Conservation (phyloP, 257 asterid genomes). For the Solanum piurae region DNA sequence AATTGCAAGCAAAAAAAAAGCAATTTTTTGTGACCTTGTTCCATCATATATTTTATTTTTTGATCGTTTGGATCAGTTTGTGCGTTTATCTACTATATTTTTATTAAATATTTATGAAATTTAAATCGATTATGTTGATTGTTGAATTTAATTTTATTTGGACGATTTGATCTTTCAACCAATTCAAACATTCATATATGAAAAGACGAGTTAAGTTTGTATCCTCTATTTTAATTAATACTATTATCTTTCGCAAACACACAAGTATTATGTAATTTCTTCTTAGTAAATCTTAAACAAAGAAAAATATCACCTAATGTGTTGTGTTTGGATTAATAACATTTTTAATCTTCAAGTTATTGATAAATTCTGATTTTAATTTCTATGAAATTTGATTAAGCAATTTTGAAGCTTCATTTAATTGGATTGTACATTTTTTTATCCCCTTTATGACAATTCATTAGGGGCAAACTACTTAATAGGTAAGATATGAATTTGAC, state of each 20-base stretch:
- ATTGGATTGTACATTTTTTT: not conserved
- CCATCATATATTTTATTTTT: not conserved
- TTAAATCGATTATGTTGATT: not conserved
- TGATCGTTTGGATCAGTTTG: not conserved
- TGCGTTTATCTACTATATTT: not conserved
- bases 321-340: not conserved
- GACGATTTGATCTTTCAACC: not conserved
- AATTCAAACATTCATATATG: not conserved
- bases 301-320: not conserved
- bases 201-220: not conserved
- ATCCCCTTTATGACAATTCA: not conserved
- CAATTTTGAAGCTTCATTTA: not conserved
- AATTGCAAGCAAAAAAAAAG: not conserved
- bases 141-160: not conserved
- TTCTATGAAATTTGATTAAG: not conserved
- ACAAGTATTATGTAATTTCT: not conserved
- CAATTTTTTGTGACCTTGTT: not conserved
- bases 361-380: not conserved
- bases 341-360: not conserved
- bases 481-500: no score
- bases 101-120: not conserved
- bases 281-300: not conserved
- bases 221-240: not conserved
- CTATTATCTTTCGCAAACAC: not conserved
- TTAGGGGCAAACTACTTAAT: not conserved